These are phyloP conservation scores for Chrysanthemum makinoi DNA, from an alignment of 129 eudicot genomes.

Conservation along the genomic window DNA sequence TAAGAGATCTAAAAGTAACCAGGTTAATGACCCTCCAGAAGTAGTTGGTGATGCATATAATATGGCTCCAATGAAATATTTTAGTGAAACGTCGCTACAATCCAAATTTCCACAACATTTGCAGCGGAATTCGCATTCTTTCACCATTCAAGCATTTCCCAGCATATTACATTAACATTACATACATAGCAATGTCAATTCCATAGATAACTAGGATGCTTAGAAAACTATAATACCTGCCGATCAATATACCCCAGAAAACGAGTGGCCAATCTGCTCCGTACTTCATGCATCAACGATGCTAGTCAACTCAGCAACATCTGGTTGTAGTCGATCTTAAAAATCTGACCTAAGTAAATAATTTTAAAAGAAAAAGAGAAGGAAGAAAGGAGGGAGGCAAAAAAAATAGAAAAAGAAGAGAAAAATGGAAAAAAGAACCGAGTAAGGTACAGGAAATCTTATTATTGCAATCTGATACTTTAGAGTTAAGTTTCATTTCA, in stretches of 20 bases:
- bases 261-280: constrained; percentile 29
- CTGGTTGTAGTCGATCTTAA: constrained; percentile 41
- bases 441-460: constrained; percentile 31
- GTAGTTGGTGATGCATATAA: neutral
- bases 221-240: constrained; percentile 48
- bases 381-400: neutral
- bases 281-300: neutral
- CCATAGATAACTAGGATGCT: constrained; percentile 9
- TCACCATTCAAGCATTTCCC: constrained; percentile 2
- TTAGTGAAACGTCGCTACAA: neutral
- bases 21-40: neutral
- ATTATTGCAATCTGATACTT: constrained; percentile 29
- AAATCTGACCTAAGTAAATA: constrained; percentile 47
- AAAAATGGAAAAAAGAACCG: constrained; percentile 15
- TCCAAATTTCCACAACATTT: neutral
- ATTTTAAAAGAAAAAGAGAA: constrained; percentile 16
- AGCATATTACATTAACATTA: constrained; percentile 2
- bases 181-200: neutral
- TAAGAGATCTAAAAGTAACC: neutral
- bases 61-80: neutral
- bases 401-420: constrained; percentile 5
- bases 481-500: constrained; percentile 18
- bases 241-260: constrained; percentile 26
- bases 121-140: neutral
- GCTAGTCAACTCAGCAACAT: constrained; percentile 45